phyloP scores from a whole-genome alignment of 2,329 filamentous ascomycete species.

The Neopestalotiopsis sp. region DNA sequence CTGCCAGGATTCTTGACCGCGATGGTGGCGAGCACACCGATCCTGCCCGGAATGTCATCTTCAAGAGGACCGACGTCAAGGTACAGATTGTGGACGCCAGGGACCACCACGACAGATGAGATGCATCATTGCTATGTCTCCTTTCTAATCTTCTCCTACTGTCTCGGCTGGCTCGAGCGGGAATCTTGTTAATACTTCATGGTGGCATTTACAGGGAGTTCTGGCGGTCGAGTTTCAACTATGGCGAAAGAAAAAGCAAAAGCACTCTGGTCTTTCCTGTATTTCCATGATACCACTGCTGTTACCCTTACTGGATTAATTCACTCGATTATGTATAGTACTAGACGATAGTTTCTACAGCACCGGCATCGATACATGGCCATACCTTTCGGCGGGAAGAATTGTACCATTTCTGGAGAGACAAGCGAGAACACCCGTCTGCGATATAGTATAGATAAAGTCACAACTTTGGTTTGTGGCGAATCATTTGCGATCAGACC shows the following conservation, averaged over 20 bases:
- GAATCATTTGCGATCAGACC: background rate
- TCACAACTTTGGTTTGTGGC: background rate
- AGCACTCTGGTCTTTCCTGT: background rate
- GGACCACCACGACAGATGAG: constrained; percentile 2
- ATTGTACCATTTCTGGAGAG: background rate
- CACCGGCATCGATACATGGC: background rate
- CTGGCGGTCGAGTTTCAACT: background rate
- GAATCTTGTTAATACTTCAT: background rate
- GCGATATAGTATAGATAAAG: background rate
- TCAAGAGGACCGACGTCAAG: constrained; percentile 16
- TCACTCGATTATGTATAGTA: background rate
- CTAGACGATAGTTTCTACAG: background rate
- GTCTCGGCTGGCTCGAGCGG: background rate
- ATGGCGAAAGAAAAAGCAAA: background rate
- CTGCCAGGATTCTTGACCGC: background rate
- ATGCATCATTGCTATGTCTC: background rate
- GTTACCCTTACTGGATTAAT: background rate
- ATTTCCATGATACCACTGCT: constrained; percentile 2
- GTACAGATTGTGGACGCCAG: constrained; percentile 14
- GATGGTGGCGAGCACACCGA: background rate
- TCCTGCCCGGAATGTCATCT: constrained; percentile 7
- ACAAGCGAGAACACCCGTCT: background rate
- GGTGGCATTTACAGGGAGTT: constrained; percentile 4
- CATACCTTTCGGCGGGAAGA: background rate
- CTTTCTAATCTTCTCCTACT: background rate